A percentile compares a stretch with the other conserved stretches of the same genome.
Evolutionary conservation across 1,284 basidiomycete genomes (phyloP).

Genomic region (Melanopsichium pennsylvanicum): DNA sequence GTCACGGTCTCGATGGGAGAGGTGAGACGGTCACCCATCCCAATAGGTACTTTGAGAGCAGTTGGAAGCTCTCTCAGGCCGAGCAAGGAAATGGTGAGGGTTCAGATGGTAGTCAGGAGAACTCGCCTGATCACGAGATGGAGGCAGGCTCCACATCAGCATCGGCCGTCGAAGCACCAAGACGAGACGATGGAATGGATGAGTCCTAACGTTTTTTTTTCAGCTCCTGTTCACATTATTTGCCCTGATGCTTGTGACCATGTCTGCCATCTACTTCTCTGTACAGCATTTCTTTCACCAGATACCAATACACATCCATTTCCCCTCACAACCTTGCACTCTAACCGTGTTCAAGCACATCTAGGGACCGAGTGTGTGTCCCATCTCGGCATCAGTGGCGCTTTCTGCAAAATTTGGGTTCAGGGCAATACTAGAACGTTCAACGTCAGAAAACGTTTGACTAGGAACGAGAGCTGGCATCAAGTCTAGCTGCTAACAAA

Average conservation of each 20-base stretch:
- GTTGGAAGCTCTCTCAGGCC: slow-evolving; percentile 58
- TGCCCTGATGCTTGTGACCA: not conserved
- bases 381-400: too few relatives aligned
- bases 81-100: slow-evolving; percentile 5
- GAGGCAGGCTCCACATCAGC: not conserved
- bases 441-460: too few relatives aligned
- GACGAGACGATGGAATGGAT: slow-evolving; percentile 25
- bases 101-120: slow-evolving; percentile 11
- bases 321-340: not conserved
- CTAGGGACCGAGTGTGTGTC: too few relatives aligned
- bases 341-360: too few relatives aligned
- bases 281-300: slow-evolving; percentile 6
- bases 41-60: slow-evolving; percentile 76
- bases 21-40: slow-evolving; percentile 94
- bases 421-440: too few relatives aligned
- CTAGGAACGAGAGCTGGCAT: too few relatives aligned
- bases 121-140: slow-evolving; percentile 13
- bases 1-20: slow-evolving; percentile 80
- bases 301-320: slow-evolving; percentile 12
- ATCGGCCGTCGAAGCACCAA: slow-evolving; percentile 1
- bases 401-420: too few relatives aligned
- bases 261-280: not conserved
- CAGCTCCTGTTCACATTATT: too few relatives aligned
- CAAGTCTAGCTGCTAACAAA: slow-evolving; percentile 19
- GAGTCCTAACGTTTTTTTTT: slow-evolving; percentile 10